A percentile compares a stretch with the other conserved stretches of the same genome.
These are phyloP conservation scores for Globisporangium cystogenes DNA, from an alignment of 352 stramenopile species.

Conservation along the genomic window DNA sequence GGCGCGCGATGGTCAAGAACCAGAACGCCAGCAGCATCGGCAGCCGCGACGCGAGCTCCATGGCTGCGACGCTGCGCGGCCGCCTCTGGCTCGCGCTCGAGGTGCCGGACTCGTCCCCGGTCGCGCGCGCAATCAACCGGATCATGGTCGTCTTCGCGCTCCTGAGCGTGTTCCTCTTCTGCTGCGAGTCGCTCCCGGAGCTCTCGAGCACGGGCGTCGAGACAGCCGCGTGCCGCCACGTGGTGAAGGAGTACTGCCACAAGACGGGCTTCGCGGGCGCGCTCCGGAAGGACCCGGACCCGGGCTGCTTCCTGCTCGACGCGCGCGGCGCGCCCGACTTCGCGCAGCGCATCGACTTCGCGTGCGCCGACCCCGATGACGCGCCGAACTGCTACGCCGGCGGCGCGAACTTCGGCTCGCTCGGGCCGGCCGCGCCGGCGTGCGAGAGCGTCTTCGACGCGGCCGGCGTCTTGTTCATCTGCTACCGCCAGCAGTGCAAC, in stretches of 20 bases:
- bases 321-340: conserved; percentile 27
- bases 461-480: conserved; percentile 28
- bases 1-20: conserved; percentile 7
- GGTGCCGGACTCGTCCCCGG: conserved; percentile 48
- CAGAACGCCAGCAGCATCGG: background rate
- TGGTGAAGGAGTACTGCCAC: conserved; percentile 51
- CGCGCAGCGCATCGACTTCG: conserved; percentile 31
- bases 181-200: conserved; percentile 62
- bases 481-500: conserved; percentile 47
- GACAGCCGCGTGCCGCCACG: conserved; percentile 31
- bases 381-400: conserved; percentile 36
- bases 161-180: conserved; percentile 67
- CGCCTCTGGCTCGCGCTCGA: conserved; percentile 56
- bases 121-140: conserved; percentile 44
- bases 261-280: conserved; percentile 18
- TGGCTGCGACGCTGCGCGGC: conserved; percentile 27
- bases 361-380: conserved; percentile 17
- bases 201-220: conserved; percentile 39
- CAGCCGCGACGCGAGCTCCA: conserved; percentile 1
- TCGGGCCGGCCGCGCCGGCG: conserved; percentile 12
- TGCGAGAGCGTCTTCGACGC: conserved; percentile 34
- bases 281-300: conserved; percentile 14
- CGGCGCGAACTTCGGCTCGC: conserved; percentile 50
- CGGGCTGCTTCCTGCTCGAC: conserved; percentile 43
- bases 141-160: conserved; percentile 48